Conservation (phyloP, 495 filamentous ascomycete species). For the Alectoria sarmentosa region DNA sequence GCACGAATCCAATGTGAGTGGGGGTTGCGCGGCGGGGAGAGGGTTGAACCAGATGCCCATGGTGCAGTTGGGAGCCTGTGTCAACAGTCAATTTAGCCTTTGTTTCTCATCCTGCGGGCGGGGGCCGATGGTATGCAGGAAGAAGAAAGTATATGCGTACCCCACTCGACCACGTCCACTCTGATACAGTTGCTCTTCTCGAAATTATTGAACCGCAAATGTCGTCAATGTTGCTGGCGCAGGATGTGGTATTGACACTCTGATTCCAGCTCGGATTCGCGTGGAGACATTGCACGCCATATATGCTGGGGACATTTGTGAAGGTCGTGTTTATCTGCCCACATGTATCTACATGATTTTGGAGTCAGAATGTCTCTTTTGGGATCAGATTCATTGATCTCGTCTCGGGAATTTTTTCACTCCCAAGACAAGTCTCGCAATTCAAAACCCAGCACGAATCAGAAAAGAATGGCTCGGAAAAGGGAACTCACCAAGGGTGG, state of each 20-base stretch:
- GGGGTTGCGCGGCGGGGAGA: background rate
- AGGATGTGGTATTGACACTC: background rate
- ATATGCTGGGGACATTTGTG: background rate
- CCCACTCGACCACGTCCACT: background rate
- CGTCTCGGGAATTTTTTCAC: too few relatives aligned
- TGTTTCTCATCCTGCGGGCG: background rate
- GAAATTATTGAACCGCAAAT: background rate
- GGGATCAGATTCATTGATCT: too few relatives aligned
- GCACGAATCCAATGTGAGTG: accelerated
- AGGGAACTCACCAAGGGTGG: too few relatives aligned
- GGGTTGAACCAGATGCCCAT: conserved; percentile 1
- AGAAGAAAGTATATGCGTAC: background rate
- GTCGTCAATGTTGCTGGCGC: background rate
- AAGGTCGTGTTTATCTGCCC: background rate
- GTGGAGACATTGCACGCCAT: conserved; percentile 4
- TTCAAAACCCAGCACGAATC: too few relatives aligned
- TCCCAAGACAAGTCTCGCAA: too few relatives aligned
- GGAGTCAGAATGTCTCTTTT: too few relatives aligned
- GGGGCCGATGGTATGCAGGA: background rate
- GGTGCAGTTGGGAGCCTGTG: background rate
- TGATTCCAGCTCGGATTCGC: background rate
- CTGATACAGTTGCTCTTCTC: background rate
- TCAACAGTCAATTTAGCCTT: background rate
- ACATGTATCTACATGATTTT: too few relatives aligned
- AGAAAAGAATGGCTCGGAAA: too few relatives aligned